Evolutionary conservation across 495 filamentous ascomycete species (phyloP).

Genomic region (Astrocystis sublimbata): DNA sequence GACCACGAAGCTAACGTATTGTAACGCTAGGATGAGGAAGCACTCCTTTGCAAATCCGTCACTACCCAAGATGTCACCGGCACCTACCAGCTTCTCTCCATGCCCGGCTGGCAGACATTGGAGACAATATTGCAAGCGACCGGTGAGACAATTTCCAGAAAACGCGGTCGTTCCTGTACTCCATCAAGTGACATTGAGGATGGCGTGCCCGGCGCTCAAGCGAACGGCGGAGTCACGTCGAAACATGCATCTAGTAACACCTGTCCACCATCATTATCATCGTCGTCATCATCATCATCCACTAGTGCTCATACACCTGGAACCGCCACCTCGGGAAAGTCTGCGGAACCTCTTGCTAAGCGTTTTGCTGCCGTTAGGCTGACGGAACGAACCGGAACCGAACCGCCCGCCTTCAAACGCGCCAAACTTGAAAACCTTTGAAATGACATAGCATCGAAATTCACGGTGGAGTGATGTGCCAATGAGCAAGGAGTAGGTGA

Average conservation of each 20-base stretch:
- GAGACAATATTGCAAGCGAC: conserved; percentile 89
- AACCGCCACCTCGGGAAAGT: conserved; percentile 30
- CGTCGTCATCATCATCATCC: conserved; percentile 18
- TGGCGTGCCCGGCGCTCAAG: conserved; percentile 24
- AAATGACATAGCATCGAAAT: too few relatives aligned
- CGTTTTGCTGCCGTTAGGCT: conserved; percentile 97
- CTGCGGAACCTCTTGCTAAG: conserved; percentile 87
- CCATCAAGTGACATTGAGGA: conserved; percentile 40
- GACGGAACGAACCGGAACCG: conserved; percentile 47
- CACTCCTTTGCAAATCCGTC: conserved; percentile 80
- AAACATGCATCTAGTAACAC: conserved; percentile 12
- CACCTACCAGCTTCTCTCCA: conserved; percentile 77
- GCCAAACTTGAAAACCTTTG: conserved; percentile 25
- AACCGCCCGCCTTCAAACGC: conserved; percentile 25
- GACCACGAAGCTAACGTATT: neutral
- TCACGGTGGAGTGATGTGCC: too few relatives aligned
- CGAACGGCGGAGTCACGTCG: conserved; percentile 24
- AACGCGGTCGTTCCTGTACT: conserved; percentile 61
- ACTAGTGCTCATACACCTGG: conserved; percentile 35
- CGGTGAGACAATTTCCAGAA: conserved; percentile 81
- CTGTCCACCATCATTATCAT: too few relatives aligned
- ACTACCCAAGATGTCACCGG: conserved; percentile 74
- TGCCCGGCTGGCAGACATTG: conserved; percentile 88
- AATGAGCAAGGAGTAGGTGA: neutral
- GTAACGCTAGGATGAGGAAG: conserved; percentile 75